A percentile compares a stretch with the other conserved stretches of the same genome.
phyloP scores from a whole-genome alignment of 2,329 filamentous ascomycete genomes.

The Drechslerella dactyloides region DNA sequence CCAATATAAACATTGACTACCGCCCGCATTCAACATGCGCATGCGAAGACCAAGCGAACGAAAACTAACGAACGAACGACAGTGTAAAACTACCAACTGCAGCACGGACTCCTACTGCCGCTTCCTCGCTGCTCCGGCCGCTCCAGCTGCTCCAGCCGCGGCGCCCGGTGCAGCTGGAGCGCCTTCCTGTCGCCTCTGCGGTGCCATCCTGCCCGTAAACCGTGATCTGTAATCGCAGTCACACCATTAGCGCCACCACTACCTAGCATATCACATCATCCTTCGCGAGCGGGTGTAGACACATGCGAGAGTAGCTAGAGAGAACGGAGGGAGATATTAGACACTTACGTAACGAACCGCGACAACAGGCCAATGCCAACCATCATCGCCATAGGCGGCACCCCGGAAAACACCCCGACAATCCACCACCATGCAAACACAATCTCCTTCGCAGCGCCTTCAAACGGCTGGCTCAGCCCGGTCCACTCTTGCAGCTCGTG shows the following conservation, averaged over 20 bases:
- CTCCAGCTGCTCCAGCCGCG: slow-evolving; percentile 5
- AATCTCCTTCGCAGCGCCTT: slow-evolving; percentile 18
- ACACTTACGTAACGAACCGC: slow-evolving; percentile 44
- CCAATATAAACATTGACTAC: neutral
- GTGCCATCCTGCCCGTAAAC: slow-evolving; percentile 18
- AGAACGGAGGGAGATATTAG: neutral
- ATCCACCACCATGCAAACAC: slow-evolving; percentile 35
- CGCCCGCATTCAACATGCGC: neutral
- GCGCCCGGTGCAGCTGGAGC: neutral
- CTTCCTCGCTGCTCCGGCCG: slow-evolving; percentile 21
- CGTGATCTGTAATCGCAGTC: slow-evolving; percentile 9
- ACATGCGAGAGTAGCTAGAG: neutral
- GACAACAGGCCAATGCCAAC: slow-evolving; percentile 40
- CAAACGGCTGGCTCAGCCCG: slow-evolving; percentile 27
- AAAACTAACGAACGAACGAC: slow-evolving; percentile 11
- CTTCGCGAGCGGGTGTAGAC: too few species aligned
- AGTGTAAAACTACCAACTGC: neutral
- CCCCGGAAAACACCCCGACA: slow-evolving; percentile 21
- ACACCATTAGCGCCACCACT: neutral
- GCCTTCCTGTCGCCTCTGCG: slow-evolving; percentile 1
- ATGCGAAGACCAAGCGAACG: too few species aligned
- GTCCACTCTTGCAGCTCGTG: slow-evolving; percentile 26
- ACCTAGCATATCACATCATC: too few species aligned
- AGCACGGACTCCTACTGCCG: slow-evolving; percentile 6
- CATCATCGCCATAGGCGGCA: slow-evolving; percentile 49